A percentile compares a stretch with the other conserved stretches of the same genome.
Conservation (phyloP, 805 yeast species). For the Komagataella kurtzmanii region DNA sequence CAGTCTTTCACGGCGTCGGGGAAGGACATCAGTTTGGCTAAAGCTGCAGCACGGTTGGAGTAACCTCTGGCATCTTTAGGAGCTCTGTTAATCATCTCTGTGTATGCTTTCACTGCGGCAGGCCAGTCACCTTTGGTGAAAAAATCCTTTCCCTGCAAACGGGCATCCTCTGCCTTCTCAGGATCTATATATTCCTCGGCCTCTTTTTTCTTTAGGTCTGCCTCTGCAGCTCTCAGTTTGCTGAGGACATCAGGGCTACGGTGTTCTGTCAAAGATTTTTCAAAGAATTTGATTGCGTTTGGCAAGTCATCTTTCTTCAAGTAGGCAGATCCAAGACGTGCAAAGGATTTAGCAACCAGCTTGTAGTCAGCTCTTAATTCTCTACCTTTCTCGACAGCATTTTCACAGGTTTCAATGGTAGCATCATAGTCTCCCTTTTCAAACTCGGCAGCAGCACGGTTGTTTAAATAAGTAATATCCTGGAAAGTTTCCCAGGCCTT, state of each 20-base stretch:
- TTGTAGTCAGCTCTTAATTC: conserved; percentile 86
- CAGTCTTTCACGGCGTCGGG: conserved; percentile 94
- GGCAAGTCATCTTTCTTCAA: conserved; percentile 60
- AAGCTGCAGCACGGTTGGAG: conserved; percentile 96
- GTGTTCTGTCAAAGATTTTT: conserved; percentile 91
- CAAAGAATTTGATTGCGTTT: conserved; percentile 66
- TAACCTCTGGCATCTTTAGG: conserved; percentile 95
- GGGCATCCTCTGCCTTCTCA: conserved; percentile 89
- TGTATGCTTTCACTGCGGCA: conserved; percentile 82
- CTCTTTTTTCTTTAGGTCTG: conserved; percentile 69
- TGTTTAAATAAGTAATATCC: conserved; percentile 89
- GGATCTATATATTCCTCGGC: conserved; percentile 74
- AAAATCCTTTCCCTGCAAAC: conserved; percentile 79
- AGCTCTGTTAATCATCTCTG: conserved; percentile 94
- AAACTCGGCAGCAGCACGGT: conserved; percentile 94
- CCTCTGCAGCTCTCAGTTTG: conserved; percentile 80
- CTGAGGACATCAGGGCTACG: conserved; percentile 87
- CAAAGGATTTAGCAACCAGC: conserved; percentile 82
- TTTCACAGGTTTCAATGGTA: conserved; percentile 68
- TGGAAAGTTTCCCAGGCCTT: conserved; percentile 71
- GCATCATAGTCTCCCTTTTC: conserved; percentile 88
- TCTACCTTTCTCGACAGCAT: conserved; percentile 84
- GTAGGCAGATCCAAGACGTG: conserved; percentile 78
- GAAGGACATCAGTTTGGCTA: conserved; percentile 89
- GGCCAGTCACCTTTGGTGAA: conserved; percentile 96